Conservation (phyloP, 164 flowering plant genomes). For the Houttuynia cordata region DNA sequence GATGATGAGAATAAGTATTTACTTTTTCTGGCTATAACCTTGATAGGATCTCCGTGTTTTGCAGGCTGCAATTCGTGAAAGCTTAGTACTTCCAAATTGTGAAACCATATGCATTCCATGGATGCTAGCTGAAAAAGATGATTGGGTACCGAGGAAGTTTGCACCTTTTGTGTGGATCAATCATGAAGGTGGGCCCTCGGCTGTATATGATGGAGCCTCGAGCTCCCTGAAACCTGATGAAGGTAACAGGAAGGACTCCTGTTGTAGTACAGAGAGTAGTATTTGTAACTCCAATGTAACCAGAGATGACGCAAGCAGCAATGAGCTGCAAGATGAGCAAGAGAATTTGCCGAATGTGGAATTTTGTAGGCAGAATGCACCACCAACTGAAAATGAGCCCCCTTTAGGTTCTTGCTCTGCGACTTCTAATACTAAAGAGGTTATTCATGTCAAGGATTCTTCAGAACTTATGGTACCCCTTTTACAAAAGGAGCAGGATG, state of each 20-base stretch:
- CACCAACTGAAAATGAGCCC: slow-evolving; percentile 7
- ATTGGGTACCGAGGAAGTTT: slow-evolving; percentile 64
- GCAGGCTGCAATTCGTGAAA: slow-evolving; percentile 80
- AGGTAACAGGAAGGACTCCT: background rate
- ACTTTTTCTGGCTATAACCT: background rate
- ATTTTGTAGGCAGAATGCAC: slow-evolving; percentile 5
- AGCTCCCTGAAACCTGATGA: slow-evolving; percentile 16
- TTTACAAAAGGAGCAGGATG: slow-evolving; percentile 15
- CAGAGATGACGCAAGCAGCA: slow-evolving; percentile 8
- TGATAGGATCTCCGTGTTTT: background rate
- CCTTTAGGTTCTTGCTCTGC: slow-evolving; percentile 3
- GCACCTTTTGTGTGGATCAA: slow-evolving; percentile 75
- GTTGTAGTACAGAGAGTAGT: slow-evolving; percentile 3
- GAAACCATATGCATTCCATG: slow-evolving; percentile 68
- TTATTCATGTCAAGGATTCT: slow-evolving; percentile 14
- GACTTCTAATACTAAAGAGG: slow-evolving; percentile 7
- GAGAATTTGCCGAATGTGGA: slow-evolving; percentile 17
- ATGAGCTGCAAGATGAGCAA: slow-evolving; percentile 11
- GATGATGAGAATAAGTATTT: background rate
- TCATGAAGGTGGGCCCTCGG: slow-evolving; percentile 36
- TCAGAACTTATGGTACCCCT: slow-evolving; percentile 39
- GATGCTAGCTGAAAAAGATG: slow-evolving; percentile 92
- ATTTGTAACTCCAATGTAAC: background rate
- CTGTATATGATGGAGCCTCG: slow-evolving; percentile 13
- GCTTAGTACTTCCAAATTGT: slow-evolving; percentile 83